These are phyloP conservation scores for Pythium rishiriense DNA, from an alignment of 352 stramenopile species.

Conservation along the genomic window DNA sequence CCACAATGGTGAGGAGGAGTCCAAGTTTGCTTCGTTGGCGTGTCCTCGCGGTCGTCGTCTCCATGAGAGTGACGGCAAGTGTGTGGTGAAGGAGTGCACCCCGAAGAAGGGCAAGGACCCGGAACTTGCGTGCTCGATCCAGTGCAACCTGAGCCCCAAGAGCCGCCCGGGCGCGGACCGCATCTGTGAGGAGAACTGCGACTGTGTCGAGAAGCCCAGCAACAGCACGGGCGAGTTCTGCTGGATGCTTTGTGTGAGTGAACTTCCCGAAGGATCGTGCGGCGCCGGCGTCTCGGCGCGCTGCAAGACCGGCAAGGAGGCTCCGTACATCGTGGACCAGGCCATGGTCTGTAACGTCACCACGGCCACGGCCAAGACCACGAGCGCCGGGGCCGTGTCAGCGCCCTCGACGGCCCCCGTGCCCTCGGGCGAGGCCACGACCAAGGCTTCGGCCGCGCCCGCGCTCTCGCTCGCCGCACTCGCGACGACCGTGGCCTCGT, in stretches of 20 bases:
- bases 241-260: conserved; percentile 47
- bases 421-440: conserved; percentile 1
- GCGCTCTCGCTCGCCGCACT: conserved; percentile 7
- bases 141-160: conserved; percentile 38
- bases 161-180: conserved; percentile 25
- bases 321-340: conserved; percentile 32
- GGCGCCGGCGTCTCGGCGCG: conserved; percentile 8
- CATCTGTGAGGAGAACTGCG: conserved; percentile 34
- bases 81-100: conserved; percentile 31
- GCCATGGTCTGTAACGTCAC: conserved; percentile 23
- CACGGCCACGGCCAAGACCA: conserved; percentile 10
- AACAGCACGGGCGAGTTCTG: conserved; percentile 30
- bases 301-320: conserved; percentile 31
- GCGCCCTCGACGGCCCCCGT: neutral
- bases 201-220: conserved; percentile 31
- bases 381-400: neutral
- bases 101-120: conserved; percentile 27
- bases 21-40: conserved; percentile 32
- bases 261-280: conserved; percentile 19
- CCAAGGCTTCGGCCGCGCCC: neutral
- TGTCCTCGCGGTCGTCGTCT: conserved; percentile 30
- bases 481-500: neutral
- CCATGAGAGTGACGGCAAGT: conserved; percentile 25
- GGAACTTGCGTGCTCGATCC: conserved; percentile 33
- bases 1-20: conserved; percentile 10